phyloP scores from a whole-genome alignment of 805 yeast genomes.

The Blastobotrys attinorum region DNA sequence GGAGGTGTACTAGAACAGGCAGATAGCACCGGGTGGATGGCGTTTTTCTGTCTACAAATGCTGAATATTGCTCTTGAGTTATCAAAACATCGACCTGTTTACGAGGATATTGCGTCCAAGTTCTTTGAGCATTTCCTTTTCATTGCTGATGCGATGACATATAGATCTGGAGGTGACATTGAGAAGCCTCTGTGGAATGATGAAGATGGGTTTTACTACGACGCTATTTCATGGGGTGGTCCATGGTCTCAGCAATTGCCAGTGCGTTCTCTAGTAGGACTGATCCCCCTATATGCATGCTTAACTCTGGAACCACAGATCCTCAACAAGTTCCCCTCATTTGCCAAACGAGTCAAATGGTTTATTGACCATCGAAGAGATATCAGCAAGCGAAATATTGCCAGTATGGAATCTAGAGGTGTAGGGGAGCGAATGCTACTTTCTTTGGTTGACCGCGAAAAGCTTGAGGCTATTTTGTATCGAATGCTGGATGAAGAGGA shows the following conservation, averaged over 20 bases:
- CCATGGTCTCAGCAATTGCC: slow-evolving; percentile 61
- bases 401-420: slow-evolving; percentile 72
- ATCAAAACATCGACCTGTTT: slow-evolving; percentile 75
- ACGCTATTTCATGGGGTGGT: slow-evolving; percentile 77
- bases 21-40: slow-evolving; percentile 98
- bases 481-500: slow-evolving; percentile 82
- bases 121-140: slow-evolving; percentile 87
- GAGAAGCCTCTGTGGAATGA: slow-evolving; percentile 82
- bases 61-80: slow-evolving; percentile 85
- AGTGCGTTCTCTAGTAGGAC: slow-evolving; percentile 82
- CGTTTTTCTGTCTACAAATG: slow-evolving; percentile 84
- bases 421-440: slow-evolving; percentile 73
- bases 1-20: slow-evolving; percentile 90
- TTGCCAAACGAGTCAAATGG: slow-evolving; percentile 79
- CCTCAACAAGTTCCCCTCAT: slow-evolving; percentile 68
- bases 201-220: slow-evolving; percentile 80
- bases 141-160: slow-evolving; percentile 92
- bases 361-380: slow-evolving; percentile 61
- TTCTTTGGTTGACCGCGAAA: slow-evolving; percentile 72
- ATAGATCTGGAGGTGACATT: slow-evolving; percentile 40
- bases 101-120: slow-evolving; percentile 89
- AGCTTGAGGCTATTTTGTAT: slow-evolving; percentile 64
- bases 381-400: slow-evolving; percentile 74
- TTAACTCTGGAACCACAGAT: slow-evolving; percentile 81
- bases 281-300: slow-evolving; percentile 85